Evolutionary conservation across 2,329 filamentous ascomycete genomes (phyloP).

Genomic region (Colletotrichum noveboracense): DNA sequence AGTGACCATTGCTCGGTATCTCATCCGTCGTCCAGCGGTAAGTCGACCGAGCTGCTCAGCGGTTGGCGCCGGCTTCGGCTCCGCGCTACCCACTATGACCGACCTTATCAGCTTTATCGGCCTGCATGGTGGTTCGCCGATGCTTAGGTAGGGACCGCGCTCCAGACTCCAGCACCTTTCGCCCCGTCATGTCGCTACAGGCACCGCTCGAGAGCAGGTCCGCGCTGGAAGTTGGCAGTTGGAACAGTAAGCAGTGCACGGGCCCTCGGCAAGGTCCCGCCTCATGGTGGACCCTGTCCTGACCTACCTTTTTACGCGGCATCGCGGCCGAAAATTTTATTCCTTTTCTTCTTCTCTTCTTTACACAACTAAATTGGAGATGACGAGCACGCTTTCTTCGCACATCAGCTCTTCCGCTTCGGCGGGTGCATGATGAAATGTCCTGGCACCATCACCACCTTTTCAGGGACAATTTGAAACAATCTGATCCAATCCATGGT

Average conservation of each 20-base stretch:
- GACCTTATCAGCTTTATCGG: not conserved
- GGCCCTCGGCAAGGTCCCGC: constrained; percentile 1
- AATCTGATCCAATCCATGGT: constrained; percentile 62
- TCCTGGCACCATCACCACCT: constrained; percentile 69
- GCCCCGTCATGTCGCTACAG: not conserved
- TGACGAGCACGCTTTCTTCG: constrained; percentile 74
- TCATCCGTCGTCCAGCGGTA: not conserved
- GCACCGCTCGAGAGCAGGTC: not conserved
- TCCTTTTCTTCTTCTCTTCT: constrained; percentile 46
- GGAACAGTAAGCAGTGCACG: not conserved
- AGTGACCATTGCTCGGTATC: not conserved
- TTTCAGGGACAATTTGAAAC: constrained; percentile 66
- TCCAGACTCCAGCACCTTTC: not conserved
- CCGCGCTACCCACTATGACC: not conserved
- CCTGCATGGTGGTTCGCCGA: not conserved
- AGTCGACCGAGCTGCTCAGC: not conserved
- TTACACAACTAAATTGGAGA: constrained; percentile 79
- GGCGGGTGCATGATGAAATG: constrained; percentile 69
- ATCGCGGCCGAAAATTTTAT: constrained; percentile 8
- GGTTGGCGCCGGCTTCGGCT: not conserved
- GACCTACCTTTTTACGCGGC: constrained; percentile 10
- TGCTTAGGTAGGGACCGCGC: not conserved
- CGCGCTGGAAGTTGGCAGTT: not conserved
- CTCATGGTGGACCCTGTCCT: not conserved
- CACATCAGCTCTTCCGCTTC: constrained; percentile 58